Conservation (phyloP, 2,329 filamentous ascomycete species). For the Helotiales sp. region DNA sequence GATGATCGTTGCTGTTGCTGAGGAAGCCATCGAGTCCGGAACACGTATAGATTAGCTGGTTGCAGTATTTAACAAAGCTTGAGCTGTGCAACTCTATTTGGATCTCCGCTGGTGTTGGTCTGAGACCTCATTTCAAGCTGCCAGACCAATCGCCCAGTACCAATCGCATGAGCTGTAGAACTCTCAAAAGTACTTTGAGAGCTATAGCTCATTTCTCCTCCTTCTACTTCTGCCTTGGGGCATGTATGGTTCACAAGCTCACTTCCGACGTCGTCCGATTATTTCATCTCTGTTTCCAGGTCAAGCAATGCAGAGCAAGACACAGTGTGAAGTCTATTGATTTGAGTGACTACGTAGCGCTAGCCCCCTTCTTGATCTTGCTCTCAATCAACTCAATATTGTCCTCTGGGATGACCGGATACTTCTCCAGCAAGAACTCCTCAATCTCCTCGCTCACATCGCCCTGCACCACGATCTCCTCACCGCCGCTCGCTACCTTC, state of each 20-base stretch:
- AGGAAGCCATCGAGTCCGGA: not conserved
- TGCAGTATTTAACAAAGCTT: not conserved
- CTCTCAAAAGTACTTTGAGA: not conserved
- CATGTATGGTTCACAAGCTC: too few species aligned
- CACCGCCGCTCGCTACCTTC: slow-evolving; percentile 81
- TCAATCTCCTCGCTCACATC: slow-evolving; percentile 94
- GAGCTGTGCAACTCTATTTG: not conserved
- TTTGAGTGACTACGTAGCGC: slow-evolving; percentile 3
- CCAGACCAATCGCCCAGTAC: not conserved
- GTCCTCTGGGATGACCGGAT: slow-evolving; percentile 88
- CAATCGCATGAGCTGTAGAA: not conserved
- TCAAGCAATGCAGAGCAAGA: not conserved
- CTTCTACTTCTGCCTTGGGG: too few species aligned
- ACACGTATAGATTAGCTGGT: not conserved
- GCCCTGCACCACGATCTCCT: slow-evolving; percentile 97
- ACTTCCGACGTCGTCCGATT: too few species aligned
- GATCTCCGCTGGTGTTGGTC: not conserved
- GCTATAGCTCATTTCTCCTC: too few species aligned
- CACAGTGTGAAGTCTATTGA: not conserved
- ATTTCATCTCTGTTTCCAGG: not conserved
- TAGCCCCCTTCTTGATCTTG: slow-evolving; percentile 80
- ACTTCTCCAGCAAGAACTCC: slow-evolving; percentile 88
- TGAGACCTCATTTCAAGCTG: not conserved
- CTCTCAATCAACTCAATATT: slow-evolving; percentile 96
- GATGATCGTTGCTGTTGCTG: not conserved